These are phyloP conservation scores for Brassica nigra DNA, from an alignment of 345 rosid species.

Conservation along the genomic window DNA sequence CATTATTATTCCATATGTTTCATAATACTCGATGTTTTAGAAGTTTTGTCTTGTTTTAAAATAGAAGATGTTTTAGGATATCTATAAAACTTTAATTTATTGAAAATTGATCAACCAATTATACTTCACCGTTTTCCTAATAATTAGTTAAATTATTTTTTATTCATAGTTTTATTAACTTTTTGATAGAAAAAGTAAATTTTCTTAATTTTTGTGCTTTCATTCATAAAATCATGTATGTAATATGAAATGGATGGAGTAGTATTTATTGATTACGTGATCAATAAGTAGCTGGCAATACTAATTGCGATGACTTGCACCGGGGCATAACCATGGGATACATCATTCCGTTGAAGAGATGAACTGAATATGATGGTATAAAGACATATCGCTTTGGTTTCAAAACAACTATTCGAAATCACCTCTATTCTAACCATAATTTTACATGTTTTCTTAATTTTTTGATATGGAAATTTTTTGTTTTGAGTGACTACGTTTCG, in stretches of 20 bases:
- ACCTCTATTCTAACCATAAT: background rate
- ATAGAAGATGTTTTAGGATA: too few species aligned
- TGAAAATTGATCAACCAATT: too few species aligned
- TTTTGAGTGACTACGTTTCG: background rate
- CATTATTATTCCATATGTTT: background rate
- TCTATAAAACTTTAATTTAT: too few species aligned
- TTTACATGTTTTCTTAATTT: background rate
- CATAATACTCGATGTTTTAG: too few species aligned
- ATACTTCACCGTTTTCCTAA: too few species aligned
- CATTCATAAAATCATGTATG: too few species aligned
- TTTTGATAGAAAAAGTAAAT: too few species aligned
- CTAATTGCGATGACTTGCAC: background rate
- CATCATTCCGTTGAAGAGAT: constrained; percentile 1
- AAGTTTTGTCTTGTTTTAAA: too few species aligned
- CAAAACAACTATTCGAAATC: background rate
- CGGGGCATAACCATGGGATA: background rate
- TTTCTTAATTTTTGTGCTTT: too few species aligned
- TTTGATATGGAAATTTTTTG: background rate
- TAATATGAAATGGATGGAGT: too few species aligned
- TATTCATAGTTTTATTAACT: too few species aligned
- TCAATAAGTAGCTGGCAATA: constrained; percentile 1
- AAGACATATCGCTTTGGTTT: background rate
- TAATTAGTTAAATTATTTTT: too few species aligned
- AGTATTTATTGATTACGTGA: background rate
- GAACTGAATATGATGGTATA: background rate